Evolutionary conservation across 2,329 filamentous ascomycete species (phyloP).

Genomic region (Talaromyces sp.): DNA sequence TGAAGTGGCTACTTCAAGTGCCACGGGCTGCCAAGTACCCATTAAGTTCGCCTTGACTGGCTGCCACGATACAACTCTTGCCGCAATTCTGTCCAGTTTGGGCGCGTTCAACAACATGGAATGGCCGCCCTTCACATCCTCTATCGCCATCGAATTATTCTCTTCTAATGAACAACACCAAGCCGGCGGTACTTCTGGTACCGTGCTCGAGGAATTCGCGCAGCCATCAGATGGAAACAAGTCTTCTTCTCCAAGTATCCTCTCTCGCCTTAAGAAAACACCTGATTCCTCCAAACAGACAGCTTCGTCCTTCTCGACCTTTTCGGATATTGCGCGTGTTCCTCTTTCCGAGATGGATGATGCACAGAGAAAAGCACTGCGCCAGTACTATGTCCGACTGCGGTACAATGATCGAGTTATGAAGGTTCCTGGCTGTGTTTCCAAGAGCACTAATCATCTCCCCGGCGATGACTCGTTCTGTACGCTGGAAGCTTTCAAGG

Average conservation of each 20-base stretch:
- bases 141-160: slow-evolving; percentile 88
- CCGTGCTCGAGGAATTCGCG: slow-evolving; percentile 21
- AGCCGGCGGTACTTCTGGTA: slow-evolving; percentile 11
- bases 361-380: slow-evolving; percentile 21
- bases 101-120: slow-evolving; percentile 67
- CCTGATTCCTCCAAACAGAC: slow-evolving; percentile 5
- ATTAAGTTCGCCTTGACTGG: slow-evolving; percentile 75
- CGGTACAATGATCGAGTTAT: slow-evolving; percentile 86
- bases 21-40: slow-evolving; percentile 32
- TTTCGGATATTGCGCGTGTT: slow-evolving; percentile 29
- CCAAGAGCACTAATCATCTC: slow-evolving; percentile 70
- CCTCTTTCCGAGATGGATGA: slow-evolving; percentile 26
- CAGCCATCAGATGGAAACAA: slow-evolving; percentile 16
- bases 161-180: slow-evolving; percentile 28
- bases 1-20: slow-evolving; percentile 49
- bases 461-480: slow-evolving; percentile 85
- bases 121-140: slow-evolving; percentile 93
- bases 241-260: slow-evolving; percentile 21
- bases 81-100: slow-evolving; percentile 68
- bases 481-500: slow-evolving; percentile 87
- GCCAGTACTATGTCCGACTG: slow-evolving; percentile 78
- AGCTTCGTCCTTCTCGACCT: slow-evolving; percentile 20
- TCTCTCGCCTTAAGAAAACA: slow-evolving; percentile 26
- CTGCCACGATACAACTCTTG: slow-evolving; percentile 91
- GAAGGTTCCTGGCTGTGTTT: slow-evolving; percentile 72